A percentile compares a stretch with the other conserved stretches of the same genome.
Conservation (phyloP, 1,139 yeast species). For the Hyphopichia wangnamkhiaoensis region DNA sequence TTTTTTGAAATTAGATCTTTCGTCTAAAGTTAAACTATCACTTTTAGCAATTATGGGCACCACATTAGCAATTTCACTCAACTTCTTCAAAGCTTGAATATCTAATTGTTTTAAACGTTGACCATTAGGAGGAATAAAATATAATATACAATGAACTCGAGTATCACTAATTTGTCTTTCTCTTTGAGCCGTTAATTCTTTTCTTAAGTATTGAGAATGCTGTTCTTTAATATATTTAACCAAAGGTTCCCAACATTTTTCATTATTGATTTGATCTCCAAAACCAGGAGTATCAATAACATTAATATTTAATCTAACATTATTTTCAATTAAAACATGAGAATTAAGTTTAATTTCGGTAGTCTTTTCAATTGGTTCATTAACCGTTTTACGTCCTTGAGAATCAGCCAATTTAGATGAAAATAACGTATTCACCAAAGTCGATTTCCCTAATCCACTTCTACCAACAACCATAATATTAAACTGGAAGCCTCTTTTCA, state of each 20-base stretch:
- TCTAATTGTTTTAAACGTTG: constrained; percentile 80
- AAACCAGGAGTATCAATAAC: constrained; percentile 97
- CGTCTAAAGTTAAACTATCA: constrained; percentile 84
- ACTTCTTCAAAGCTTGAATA: constrained; percentile 76
- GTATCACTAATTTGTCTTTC: constrained; percentile 82
- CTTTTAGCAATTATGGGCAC: constrained; percentile 95
- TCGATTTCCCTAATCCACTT: constrained; percentile 93
- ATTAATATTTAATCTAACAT: constrained; percentile 80
- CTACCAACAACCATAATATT: constrained; percentile 93
- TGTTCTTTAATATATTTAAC: constrained; percentile 95
- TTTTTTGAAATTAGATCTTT: constrained; percentile 76
- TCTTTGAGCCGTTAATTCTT: constrained; percentile 94
- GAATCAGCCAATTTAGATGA: constrained; percentile 77
- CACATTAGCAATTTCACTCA: constrained; percentile 89
- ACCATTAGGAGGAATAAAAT: constrained; percentile 88
- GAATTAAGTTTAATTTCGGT: constrained; percentile 79
- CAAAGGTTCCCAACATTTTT: constrained; percentile 96
- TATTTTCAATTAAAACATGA: constrained; percentile 75
- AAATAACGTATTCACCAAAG: constrained; percentile 86
- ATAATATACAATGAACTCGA: constrained; percentile 92
- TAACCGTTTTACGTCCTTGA: constrained; percentile 64
- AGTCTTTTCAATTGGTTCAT: constrained; percentile 81
- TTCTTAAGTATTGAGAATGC: constrained; percentile 88
- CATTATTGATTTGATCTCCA: constrained; percentile 95
- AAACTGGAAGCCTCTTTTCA: constrained; percentile 92